Percentiles rank a stretch among this genome's conserved stretches.
Conservation (phyloP, 345 rosid species). For the Eutrema heterophyllum region DNA sequence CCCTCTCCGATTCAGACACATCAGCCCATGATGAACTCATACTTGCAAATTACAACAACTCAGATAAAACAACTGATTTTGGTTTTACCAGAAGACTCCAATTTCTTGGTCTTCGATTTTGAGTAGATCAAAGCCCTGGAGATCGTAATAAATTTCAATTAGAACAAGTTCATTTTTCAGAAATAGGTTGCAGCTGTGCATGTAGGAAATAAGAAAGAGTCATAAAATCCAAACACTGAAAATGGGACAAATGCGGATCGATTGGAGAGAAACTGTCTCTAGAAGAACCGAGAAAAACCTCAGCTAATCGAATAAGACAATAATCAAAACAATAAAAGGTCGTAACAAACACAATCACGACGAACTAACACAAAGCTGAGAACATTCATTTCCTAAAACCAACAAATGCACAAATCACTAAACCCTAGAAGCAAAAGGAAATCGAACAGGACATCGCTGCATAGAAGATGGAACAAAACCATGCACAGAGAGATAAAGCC, state of each 20-base stretch:
- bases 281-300: background rate
- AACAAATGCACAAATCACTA: constrained; percentile 22
- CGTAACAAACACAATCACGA: constrained; percentile 15
- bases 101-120: constrained; percentile 2
- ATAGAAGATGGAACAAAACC: constrained; percentile 13
- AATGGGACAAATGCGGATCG: constrained; percentile 10
- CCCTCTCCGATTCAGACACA: constrained; percentile 81
- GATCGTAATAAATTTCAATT: constrained; percentile 4
- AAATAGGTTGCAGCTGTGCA: constrained; percentile 16
- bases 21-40: constrained; percentile 96
- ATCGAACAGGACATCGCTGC: constrained; percentile 22
- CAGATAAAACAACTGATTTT: background rate
- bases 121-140: constrained; percentile 22
- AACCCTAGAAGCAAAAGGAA: constrained; percentile 29
- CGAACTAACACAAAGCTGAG: constrained; percentile 19
- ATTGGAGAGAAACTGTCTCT: background rate
- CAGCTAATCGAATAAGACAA: constrained; percentile 16
- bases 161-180: constrained; percentile 6
- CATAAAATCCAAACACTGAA: constrained; percentile 8
- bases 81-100: background rate
- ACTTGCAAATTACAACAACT: constrained; percentile 14
- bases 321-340: background rate
- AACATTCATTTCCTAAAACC: background rate
- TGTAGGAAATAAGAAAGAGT: constrained; percentile 3
- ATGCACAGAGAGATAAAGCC: constrained; percentile 28